phyloP scores from a whole-genome alignment of 768 basidiomycete species.

The Naematelia aurantialba region DNA sequence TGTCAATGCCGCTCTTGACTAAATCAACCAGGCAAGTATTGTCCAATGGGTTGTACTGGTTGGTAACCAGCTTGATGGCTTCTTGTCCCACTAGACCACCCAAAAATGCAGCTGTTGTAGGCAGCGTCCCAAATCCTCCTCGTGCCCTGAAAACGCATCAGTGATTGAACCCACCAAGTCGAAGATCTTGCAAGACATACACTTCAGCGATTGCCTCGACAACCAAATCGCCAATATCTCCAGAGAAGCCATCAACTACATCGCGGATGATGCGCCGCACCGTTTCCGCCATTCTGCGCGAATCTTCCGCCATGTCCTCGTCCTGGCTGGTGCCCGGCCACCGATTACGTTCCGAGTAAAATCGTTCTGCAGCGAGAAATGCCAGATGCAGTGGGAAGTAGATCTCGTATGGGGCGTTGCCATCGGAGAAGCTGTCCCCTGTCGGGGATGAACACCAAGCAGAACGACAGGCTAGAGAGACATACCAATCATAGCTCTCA shows the following conservation, averaged over 20 bases:
- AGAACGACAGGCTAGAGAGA: slow-evolving; percentile 3
- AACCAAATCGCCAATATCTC: slow-evolving; percentile 14
- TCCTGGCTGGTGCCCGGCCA: slow-evolving; percentile 43
- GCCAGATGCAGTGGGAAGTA: slow-evolving; percentile 45
- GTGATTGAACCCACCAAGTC: not conserved
- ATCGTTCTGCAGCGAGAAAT: slow-evolving; percentile 45
- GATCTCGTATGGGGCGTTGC: slow-evolving; percentile 11
- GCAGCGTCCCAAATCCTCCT: slow-evolving; percentile 55
- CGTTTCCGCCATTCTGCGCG: slow-evolving; percentile 18
- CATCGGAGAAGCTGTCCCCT: slow-evolving; percentile 7
- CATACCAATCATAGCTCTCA: slow-evolving; percentile 44
- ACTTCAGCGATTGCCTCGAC: slow-evolving; percentile 63
- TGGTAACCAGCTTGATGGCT: slow-evolving; percentile 92
- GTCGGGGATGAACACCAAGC: not conserved
- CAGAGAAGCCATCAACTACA: not conserved
- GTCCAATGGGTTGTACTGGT: slow-evolving; percentile 86
- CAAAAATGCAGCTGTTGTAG: slow-evolving; percentile 87
- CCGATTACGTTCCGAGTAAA: slow-evolving; percentile 34
- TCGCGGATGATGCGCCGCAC: slow-evolving; percentile 9
- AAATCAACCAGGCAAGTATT: slow-evolving; percentile 82
- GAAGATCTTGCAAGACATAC: slow-evolving; percentile 55
- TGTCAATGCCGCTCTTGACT: slow-evolving; percentile 49
- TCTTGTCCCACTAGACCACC: slow-evolving; percentile 95
- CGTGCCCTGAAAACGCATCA: slow-evolving; percentile 21
- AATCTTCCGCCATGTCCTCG: slow-evolving; percentile 25